A percentile compares a stretch with the other conserved stretches of the same genome.
These are phyloP conservation scores for Umbilicus rupestris DNA, from an alignment of 164 flowering plant genomes.

Conservation along the genomic window DNA sequence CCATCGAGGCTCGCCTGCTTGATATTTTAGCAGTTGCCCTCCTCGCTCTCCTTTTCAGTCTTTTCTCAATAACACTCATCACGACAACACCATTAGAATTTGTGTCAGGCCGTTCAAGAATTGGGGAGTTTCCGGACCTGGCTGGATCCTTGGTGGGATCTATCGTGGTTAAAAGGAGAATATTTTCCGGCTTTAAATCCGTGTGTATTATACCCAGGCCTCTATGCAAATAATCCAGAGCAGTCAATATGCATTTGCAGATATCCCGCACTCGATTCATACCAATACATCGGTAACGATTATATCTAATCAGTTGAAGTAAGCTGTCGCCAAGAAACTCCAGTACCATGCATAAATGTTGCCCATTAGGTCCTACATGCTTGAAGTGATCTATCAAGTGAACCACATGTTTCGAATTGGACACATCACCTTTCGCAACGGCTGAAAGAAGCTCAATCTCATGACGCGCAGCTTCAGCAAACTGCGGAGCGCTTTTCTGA, in stretches of 20 bases:
- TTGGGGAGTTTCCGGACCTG: slow-evolving; percentile 52
- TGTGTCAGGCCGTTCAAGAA: slow-evolving; percentile 82
- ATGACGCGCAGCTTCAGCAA: slow-evolving; percentile 79
- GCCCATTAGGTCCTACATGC: slow-evolving; percentile 92
- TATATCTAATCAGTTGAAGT: slow-evolving; percentile 58
- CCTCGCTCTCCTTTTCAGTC: slow-evolving; percentile 69
- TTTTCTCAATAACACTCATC: slow-evolving; percentile 52
- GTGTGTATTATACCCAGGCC: slow-evolving; percentile 76
- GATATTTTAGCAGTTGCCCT: slow-evolving; percentile 77
- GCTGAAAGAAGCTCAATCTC: slow-evolving; percentile 79
- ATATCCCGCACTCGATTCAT: slow-evolving; percentile 75
- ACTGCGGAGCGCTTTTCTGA: slow-evolving; percentile 85
- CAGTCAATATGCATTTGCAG: slow-evolving; percentile 67
- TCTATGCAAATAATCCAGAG: slow-evolving; percentile 82
- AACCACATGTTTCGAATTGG: slow-evolving; percentile 49
- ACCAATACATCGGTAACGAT: slow-evolving; percentile 58
- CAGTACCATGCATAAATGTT: slow-evolving; percentile 84
- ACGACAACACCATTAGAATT: slow-evolving; percentile 44
- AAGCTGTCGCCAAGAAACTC: slow-evolving; percentile 91
- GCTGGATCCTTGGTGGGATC: slow-evolving; percentile 82
- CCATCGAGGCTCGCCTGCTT: slow-evolving; percentile 54
- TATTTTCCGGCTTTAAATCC: slow-evolving; percentile 88
- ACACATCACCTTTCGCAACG: slow-evolving; percentile 58
- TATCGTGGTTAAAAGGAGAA: slow-evolving; percentile 67
- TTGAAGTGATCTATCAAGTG: slow-evolving; percentile 75